Base-by-base conservation (phyloP, 2,329 filamentous ascomycete genomes). In the Ascochyta clinopodiicola region DNA sequence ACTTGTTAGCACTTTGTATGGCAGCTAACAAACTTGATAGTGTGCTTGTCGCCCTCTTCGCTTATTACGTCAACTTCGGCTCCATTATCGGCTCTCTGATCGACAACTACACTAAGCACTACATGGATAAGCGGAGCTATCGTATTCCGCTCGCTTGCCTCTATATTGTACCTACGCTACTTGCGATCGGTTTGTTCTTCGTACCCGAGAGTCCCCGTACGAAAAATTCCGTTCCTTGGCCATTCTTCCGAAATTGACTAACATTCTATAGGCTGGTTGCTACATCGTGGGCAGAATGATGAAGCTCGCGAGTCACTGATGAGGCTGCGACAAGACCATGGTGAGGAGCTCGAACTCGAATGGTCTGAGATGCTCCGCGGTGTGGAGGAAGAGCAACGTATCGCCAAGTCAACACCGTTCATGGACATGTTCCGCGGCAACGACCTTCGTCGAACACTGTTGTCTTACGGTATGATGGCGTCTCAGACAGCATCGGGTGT, bases 71-170 rank as follows among this genome's bases (percentile, higher is more conserved):
- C 12, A 81, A 79, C 50, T 73, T 82, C 31, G 80, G 80, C 8
- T 77, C 74, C 51, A 78, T 82, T 25, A 63, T 83, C 35, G 81
- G 81, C 3, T 75, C 78, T 9, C 49, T 59, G 4, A 58, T 74
- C 9, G 51, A 72, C 43, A 73, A 76, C 59, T 67, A 67, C 36
- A 66, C 66, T n/a, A 63, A 60, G 25, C 37, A 52, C 44, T 50
- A 60, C 34, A 39, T 64, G 51, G 40, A 54, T 64, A 65, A 64
- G 38, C 38, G 51, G 2, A 60, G 66, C 19, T 79, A 78, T 57
- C 67, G 73, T 25, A 81, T 84, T 22, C 81, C 82, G 0, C 68
- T 84, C 2, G 72, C 79, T 51, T 79, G 84, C 61, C 82, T 85
- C 32, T 81, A 80, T 78, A 69, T 83, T 44, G 78, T 84, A 4